These are phyloP conservation scores for Debaryomyces singareniensis DNA, from an alignment of 1,139 yeast genomes.

Conservation along the genomic window DNA sequence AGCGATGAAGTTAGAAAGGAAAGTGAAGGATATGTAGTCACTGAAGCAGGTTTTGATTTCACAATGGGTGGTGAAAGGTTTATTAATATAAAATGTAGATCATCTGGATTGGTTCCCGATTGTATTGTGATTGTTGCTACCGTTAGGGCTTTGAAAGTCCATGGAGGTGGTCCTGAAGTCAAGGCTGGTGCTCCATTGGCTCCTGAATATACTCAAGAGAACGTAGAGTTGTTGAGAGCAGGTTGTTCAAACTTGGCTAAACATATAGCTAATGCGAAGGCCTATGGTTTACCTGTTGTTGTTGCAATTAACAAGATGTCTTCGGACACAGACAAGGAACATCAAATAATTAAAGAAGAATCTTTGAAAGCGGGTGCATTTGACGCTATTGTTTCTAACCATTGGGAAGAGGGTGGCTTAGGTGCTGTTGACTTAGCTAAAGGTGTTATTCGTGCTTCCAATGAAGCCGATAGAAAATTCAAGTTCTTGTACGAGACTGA, in stretches of 20 bases:
- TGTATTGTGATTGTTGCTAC: constrained; percentile 95
- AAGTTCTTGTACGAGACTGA: constrained; percentile 69
- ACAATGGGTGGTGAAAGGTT: constrained; percentile 99
- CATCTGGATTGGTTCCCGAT: constrained; percentile 87
- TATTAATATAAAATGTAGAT: constrained; percentile 92
- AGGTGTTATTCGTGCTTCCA: constrained; percentile 75
- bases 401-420: constrained; percentile 97
- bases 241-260: constrained; percentile 91
- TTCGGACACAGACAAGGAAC: constrained; percentile 79
- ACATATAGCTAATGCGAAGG: constrained; percentile 82
- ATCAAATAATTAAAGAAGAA: constrained; percentile 75
- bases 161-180: constrained; percentile 98
- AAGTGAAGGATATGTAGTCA: constrained; percentile 85
- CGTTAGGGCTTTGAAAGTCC: constrained; percentile 92
- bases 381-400: constrained; percentile 92
- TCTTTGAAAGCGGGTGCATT: constrained; percentile 90
- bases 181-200: constrained; percentile 93
- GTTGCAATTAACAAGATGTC: constrained; percentile 94
- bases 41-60: constrained; percentile 98
- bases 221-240: constrained; percentile 70
- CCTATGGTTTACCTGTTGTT: constrained; percentile 88
- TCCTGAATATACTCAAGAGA: constrained; percentile 77
- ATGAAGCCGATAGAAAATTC: constrained; percentile 46
- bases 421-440: constrained; percentile 88
- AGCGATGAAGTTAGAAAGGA: constrained; percentile 46